Conservation (phyloP, 2,329 filamentous ascomycete genomes). For the Alternaria sp. region DNA sequence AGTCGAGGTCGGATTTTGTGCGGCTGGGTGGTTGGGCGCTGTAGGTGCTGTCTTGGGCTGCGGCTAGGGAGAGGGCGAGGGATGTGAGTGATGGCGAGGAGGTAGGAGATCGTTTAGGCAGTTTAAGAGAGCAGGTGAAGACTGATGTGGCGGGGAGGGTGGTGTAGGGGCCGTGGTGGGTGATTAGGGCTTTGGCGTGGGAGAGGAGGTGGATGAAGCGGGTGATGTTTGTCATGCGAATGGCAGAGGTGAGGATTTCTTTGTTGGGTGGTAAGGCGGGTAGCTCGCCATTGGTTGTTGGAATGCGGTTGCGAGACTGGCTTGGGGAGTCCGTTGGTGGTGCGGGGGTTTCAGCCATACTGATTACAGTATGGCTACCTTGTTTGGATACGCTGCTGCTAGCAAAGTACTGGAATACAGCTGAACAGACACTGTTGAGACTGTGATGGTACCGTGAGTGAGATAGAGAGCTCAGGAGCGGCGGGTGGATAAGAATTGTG, state of each 20-base stretch:
- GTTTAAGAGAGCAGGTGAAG: conserved; percentile 11
- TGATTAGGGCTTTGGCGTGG: conserved; percentile 12
- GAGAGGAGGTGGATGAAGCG: conserved; percentile 18
- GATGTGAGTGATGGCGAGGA: background rate
- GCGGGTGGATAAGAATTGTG: background rate
- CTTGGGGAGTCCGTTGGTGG: background rate
- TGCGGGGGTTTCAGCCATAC: background rate
- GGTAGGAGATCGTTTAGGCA: too few species aligned
- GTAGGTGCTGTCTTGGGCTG: conserved; percentile 24
- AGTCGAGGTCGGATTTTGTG: conserved; percentile 16
- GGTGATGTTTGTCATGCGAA: background rate
- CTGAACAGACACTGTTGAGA: too few species aligned
- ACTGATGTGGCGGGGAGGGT: conserved; percentile 10
- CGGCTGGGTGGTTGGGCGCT: conserved; percentile 15
- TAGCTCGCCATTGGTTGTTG: background rate
- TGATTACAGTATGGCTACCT: background rate
- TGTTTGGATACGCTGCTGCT: fast-evolving
- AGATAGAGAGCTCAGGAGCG: background rate
- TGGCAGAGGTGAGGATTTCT: background rate
- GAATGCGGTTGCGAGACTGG: background rate
- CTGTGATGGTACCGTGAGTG: background rate
- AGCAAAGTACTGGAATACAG: fast-evolving
- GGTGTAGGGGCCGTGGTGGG: conserved; percentile 16
- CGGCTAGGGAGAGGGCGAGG: conserved; percentile 21
- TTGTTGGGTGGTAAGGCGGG: background rate